Evolutionary conservation across 257 asterid species (phyloP).

Genomic region (Solanum peruvianum): DNA sequence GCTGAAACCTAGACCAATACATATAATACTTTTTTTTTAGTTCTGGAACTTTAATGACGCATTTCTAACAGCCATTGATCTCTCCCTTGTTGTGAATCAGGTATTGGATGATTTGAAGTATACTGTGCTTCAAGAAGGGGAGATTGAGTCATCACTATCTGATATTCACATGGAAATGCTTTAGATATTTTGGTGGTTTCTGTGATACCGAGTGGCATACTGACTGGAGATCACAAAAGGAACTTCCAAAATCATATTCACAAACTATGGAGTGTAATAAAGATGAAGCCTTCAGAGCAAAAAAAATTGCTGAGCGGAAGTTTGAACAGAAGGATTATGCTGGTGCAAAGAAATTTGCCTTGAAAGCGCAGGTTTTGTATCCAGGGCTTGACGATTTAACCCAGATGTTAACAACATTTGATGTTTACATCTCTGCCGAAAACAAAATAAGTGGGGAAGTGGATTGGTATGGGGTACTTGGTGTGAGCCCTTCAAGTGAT

Average conservation of each 20-base stretch:
- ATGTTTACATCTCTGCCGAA: conserved; percentile 52
- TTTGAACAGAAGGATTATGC: conserved; percentile 42
- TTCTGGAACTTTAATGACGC: neutral
- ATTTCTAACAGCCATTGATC: neutral
- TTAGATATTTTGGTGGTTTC: neutral
- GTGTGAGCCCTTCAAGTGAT: conserved; percentile 50
- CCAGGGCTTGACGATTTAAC: conserved; percentile 52
- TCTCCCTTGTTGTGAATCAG: conserved; percentile 2
- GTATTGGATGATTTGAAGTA: neutral
- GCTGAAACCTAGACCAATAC: neutral
- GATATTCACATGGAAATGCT: neutral
- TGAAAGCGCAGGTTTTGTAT: conserved; percentile 51
- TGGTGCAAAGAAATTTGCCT: conserved; percentile 53
- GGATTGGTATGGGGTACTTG: conserved; percentile 71
- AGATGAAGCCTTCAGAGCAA: conserved; percentile 68
- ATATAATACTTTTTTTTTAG: neutral
- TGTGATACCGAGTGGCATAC: conserved; percentile 3
- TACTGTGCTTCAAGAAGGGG: neutral
- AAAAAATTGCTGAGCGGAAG: conserved; percentile 46
- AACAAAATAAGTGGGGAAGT: conserved; percentile 49
- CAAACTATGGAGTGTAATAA: conserved; percentile 62
- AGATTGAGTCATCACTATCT: neutral
- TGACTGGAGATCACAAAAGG: conserved; percentile 3
- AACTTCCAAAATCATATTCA: conserved; percentile 4
- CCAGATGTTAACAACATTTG: conserved; percentile 48